Evolutionary conservation across 2,329 filamentous ascomycete genomes (phyloP).

Genomic region (Penicillium griseofulvum): DNA sequence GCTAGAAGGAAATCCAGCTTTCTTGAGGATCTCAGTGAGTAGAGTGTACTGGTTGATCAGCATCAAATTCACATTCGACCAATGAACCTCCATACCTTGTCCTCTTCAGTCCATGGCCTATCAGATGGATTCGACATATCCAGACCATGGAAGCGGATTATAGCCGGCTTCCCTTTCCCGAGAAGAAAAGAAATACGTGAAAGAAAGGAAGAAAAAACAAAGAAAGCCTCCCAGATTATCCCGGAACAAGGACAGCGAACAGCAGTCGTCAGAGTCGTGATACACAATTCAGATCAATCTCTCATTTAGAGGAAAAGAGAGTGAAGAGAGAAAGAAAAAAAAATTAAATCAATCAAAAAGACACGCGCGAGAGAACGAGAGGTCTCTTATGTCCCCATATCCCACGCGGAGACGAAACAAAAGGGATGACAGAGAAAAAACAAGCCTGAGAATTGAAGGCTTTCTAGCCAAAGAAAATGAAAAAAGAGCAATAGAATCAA

Average conservation of each 20-base stretch:
- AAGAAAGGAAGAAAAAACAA: slow-evolving; percentile 20
- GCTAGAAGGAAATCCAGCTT: slow-evolving; percentile 37
- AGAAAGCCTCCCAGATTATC: slow-evolving; percentile 32
- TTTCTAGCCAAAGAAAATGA: slow-evolving; percentile 23
- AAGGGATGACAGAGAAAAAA: slow-evolving; percentile 10
- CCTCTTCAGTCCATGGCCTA: slow-evolving; percentile 46
- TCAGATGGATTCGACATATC: slow-evolving; percentile 47
- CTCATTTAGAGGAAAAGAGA: slow-evolving; percentile 11
- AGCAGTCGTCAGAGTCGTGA: slow-evolving; percentile 11
- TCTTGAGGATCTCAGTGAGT: slow-evolving; percentile 44
- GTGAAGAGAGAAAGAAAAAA: slow-evolving; percentile 15
- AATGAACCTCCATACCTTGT: slow-evolving; percentile 39
- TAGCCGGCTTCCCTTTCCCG: slow-evolving; percentile 14
- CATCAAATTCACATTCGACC: slow-evolving; percentile 6
- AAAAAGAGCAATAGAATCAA: slow-evolving; percentile 17
- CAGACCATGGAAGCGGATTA: slow-evolving; percentile 36
- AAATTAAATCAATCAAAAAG: slow-evolving; percentile 15
- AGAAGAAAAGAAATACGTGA: slow-evolving; percentile 10
- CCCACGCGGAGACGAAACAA: slow-evolving; percentile 11
- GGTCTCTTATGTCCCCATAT: slow-evolving; percentile 15
- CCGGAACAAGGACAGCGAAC: slow-evolving; percentile 13
- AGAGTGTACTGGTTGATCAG: slow-evolving; percentile 36
- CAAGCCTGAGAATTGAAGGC: slow-evolving; percentile 10
- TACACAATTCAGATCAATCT: slow-evolving; percentile 20
- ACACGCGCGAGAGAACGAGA: slow-evolving; percentile 21